phyloP scores from a whole-genome alignment of 306 rosid genomes.

The Coriaria nepalensis region DNA sequence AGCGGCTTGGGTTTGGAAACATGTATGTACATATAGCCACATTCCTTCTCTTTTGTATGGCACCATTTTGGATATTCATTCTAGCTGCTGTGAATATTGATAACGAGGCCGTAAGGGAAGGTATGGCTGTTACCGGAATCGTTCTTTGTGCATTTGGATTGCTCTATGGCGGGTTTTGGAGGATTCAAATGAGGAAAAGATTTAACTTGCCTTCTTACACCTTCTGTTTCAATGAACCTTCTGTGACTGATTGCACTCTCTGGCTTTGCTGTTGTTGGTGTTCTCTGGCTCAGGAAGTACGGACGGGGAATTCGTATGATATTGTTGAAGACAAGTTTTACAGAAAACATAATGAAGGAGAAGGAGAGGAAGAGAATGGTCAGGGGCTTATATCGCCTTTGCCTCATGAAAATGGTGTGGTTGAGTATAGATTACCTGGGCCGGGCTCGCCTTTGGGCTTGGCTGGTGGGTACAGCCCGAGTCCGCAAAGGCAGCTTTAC shows the following conservation, averaged over 20 bases:
- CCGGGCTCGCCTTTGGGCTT: slow-evolving; percentile 28
- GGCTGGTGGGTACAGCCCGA: background rate
- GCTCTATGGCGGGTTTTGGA: slow-evolving; percentile 95
- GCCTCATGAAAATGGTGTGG: slow-evolving; percentile 35
- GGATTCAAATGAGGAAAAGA: slow-evolving; percentile 90
- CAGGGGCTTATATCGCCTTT: slow-evolving; percentile 30
- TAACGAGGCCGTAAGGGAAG: slow-evolving; percentile 43
- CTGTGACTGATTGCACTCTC: slow-evolving; percentile 56
- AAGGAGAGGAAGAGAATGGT: background rate
- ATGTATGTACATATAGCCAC: slow-evolving; percentile 86
- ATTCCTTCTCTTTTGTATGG: slow-evolving; percentile 66
- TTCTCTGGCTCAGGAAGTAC: slow-evolving; percentile 83
- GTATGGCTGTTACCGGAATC: slow-evolving; percentile 43
- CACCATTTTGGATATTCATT: slow-evolving; percentile 83
- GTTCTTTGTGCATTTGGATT: slow-evolving; percentile 74
- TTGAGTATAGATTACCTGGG: slow-evolving; percentile 16
- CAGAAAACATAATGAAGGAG: slow-evolving; percentile 17
- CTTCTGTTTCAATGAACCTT: slow-evolving; percentile 65
- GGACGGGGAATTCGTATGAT: slow-evolving; percentile 61
- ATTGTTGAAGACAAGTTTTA: slow-evolving; percentile 41
- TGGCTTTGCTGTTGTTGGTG: slow-evolving; percentile 98
- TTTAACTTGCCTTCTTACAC: slow-evolving; percentile 59
- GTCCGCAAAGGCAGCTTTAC: slow-evolving; percentile 36
- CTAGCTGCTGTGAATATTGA: slow-evolving; percentile 84
- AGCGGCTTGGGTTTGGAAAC: slow-evolving; percentile 90